These are phyloP conservation scores for Chlamydomonas reinhardtii DNA, from an alignment of 163 green algal genomes.

Conservation along the genomic window DNA sequence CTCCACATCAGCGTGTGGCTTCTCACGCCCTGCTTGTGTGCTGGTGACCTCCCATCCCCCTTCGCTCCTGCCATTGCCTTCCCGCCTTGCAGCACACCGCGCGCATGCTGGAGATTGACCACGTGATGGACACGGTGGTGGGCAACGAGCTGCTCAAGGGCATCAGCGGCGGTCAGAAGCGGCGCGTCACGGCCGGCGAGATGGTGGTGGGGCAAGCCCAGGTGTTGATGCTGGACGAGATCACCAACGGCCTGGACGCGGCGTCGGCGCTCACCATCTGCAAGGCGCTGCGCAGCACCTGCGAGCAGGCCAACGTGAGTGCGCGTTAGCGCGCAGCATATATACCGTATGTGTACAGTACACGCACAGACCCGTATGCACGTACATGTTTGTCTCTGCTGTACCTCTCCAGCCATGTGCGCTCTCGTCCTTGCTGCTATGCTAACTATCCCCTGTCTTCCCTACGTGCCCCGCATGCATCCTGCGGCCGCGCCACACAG, in stretches of 20 bases:
- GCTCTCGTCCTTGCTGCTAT: no score
- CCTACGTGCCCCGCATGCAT: background rate
- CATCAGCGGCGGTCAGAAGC: constrained; percentile 81
- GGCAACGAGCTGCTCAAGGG: constrained; percentile 50
- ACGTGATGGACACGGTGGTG: constrained; percentile 45
- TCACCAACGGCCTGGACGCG: constrained; percentile 63
- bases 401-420: no score
- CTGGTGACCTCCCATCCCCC: no score
- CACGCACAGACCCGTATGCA: no score
- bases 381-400: no score
- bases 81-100: constrained; percentile 40
- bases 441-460: background rate
- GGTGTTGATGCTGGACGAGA: constrained; percentile 70
- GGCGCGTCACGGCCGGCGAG: constrained; percentile 47
- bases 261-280: constrained; percentile 53
- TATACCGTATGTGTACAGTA: no score
- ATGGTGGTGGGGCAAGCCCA: constrained; percentile 64
- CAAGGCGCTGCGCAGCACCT: constrained; percentile 2
- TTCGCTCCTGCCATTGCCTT: no score
- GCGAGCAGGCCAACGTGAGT: constrained; percentile 45
- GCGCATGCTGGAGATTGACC: constrained; percentile 74
- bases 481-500: background rate
- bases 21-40: no score
- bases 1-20: no score
- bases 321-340: no score